phyloP scores from a whole-genome alignment of 2,329 filamentous ascomycete genomes.

The Aspergillus fischeri region DNA sequence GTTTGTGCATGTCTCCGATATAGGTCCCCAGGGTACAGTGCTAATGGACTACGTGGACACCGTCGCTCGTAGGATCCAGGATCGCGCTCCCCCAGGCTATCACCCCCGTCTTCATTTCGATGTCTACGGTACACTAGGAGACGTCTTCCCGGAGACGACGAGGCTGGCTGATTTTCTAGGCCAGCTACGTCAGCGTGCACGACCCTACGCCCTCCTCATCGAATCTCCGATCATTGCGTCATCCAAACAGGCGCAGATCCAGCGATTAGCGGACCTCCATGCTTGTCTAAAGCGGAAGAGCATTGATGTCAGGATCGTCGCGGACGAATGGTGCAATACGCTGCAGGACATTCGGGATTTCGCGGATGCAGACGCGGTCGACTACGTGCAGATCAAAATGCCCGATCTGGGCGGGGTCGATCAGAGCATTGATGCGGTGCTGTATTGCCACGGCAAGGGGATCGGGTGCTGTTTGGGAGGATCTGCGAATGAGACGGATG shows the following conservation, averaged over 20 bases:
- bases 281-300: not conserved
- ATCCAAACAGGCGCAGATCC: slow-evolving; percentile 12
- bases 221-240: slow-evolving; percentile 15
- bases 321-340: slow-evolving; percentile 19
- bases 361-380: slow-evolving; percentile 13
- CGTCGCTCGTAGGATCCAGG: slow-evolving; percentile 10
- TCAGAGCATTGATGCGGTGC: slow-evolving; percentile 15
- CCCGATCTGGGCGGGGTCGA: slow-evolving; percentile 14
- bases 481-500: slow-evolving; percentile 18
- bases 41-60: slow-evolving; percentile 10
- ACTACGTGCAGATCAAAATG: slow-evolving; percentile 19
- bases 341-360: slow-evolving; percentile 15
- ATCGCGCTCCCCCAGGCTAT: slow-evolving; percentile 8
- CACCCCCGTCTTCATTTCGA: slow-evolving; percentile 15
- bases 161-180: slow-evolving; percentile 7
- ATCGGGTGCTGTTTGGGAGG: slow-evolving; percentile 15
- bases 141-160: slow-evolving; percentile 6
- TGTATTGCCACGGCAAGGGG: slow-evolving; percentile 11
- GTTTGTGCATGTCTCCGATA: slow-evolving; percentile 14
- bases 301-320: slow-evolving; percentile 9
- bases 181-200: slow-evolving; percentile 4
- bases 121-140: slow-evolving; percentile 15
- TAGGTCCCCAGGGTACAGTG: slow-evolving; percentile 5
- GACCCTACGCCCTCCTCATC: slow-evolving; percentile 14
- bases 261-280: slow-evolving; percentile 4